Evolutionary conservation across 164 flowering plant species (phyloP), one percentile per base, ranked within the genome.

Genomic region (Aristolochia californica): DNA sequence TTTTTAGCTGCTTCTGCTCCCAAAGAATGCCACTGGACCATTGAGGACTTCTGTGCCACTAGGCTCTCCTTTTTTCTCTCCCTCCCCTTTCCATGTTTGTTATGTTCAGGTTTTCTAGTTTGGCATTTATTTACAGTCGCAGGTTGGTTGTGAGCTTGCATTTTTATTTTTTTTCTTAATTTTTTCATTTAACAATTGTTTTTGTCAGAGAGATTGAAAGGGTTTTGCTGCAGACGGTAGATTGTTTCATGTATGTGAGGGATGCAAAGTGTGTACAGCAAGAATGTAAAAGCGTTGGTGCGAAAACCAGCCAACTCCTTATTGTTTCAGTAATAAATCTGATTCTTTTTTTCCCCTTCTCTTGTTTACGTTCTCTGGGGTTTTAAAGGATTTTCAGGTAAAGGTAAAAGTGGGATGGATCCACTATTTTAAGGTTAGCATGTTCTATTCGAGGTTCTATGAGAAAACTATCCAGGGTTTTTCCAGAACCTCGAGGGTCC

Each of bases 1-100:
- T 83, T 90, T 84, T 90, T 74, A 80, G 87, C 90, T 87, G 88
- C 77, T 78, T 82, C 83, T 78, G 88, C 82, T 78, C 90, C 85
- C 78, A 58, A 61, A 70, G 83, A 73, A 75, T 68, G 59, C 57
- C 45, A 57, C 30, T 52, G 54, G 27, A 65, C 64, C 65, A 44
- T 50, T 43, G 44, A 62, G 60, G 51, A 47, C 52, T 59, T 49
- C 53, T 53, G 24, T 38, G 64, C 60, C 65, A 7, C 40, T 2
- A 8, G 40, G 43, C 67, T 62, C 28, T 16, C 58, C 53, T 55
- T 70, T 65, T 61, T 48, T 63, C 56, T 66, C 40, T 7, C 10
- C 40, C 40, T n/a, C 40, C 10, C 10, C 40, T 34, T 34, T 7
- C 40, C 7, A 7, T 34, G 40, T 34, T 34, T 34, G 76, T 53